These are phyloP conservation scores for Pseudogymnoascus sp. DNA, from an alignment of 2,329 filamentous ascomycete genomes.

Conservation along the genomic window DNA sequence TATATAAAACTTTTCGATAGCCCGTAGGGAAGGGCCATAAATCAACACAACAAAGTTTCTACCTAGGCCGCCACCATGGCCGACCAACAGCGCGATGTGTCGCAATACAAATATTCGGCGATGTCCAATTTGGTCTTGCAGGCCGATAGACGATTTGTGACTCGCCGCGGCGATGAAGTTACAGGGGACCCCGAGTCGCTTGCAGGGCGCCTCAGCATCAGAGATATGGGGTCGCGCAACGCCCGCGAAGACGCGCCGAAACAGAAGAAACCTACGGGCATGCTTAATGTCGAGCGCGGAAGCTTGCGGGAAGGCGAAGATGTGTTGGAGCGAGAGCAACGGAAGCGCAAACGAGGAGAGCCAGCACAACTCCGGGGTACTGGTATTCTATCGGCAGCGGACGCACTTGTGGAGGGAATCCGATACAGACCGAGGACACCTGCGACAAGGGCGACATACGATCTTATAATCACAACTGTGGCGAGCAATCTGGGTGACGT, in stretches of 20 bases:
- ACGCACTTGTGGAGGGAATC: constrained; percentile 83
- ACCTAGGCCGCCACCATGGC: constrained; percentile 47
- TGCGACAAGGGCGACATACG: constrained; percentile 86
- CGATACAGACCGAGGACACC: constrained; percentile 86
- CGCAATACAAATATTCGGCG: constrained; percentile 97
- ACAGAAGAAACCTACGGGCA: constrained; percentile 57
- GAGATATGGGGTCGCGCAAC: constrained; percentile 86
- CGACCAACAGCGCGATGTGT: constrained; percentile 72
- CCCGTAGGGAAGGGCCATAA: constrained; percentile 5
- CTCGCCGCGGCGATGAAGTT: constrained; percentile 84
- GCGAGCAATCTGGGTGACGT: constrained; percentile 87
- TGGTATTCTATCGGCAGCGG: constrained; percentile 74
- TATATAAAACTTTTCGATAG: constrained; percentile 7
- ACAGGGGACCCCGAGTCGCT: constrained; percentile 97
- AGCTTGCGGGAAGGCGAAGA: constrained; percentile 72
- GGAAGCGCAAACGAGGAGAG: constrained; percentile 74
- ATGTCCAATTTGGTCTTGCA: constrained; percentile 99
- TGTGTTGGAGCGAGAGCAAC: constrained; percentile 74
- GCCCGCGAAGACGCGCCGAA: constrained; percentile 73
- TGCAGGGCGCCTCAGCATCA: constrained; percentile 84
- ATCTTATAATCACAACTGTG: constrained; percentile 86
- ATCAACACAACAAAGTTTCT: constrained; percentile 4
- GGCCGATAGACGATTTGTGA: constrained; percentile 94
- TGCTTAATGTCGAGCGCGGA: constrained; percentile 66
- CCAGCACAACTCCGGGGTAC: constrained; percentile 60